Evolutionary conservation across 2,329 filamentous ascomycete species (phyloP), one percentile per base, ranked within the genome.

Genomic region (Penicillium sp.): DNA sequence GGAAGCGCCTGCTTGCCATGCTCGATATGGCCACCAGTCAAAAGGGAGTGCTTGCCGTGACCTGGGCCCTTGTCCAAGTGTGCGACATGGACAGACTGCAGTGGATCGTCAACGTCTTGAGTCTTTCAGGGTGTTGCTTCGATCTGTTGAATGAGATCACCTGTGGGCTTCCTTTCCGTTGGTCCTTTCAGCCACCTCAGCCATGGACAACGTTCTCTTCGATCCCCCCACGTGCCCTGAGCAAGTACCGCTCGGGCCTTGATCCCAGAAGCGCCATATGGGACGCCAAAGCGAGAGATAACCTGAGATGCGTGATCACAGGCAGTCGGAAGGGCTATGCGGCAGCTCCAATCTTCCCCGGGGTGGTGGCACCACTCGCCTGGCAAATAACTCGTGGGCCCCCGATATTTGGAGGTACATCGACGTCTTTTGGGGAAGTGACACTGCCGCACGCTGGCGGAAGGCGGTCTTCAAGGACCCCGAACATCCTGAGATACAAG

Each of bases 1-100:
- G 47, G 2, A 39, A 16, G 13, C 19, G 18, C n/a, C 4, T 50
- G 8, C 11, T 50, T 18, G 29, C 41, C 28, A 29, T 22, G 6
- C 36, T 50, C 29, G 40, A 31, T 18, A 28, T 35, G 14, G 33
- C 33, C 4, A 27, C 41, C 2, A 1, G 6, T 7, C 30, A 12
- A 3, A 12, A 46, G 12, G 9, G 11, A 16, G 31, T 54, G 8
- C 31, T 49, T 3, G 25, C 36, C 2, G 33, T 39, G 40, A 29
- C 52, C 9, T 54, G 52, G 52, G 52, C 52, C 4, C 14, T 50
- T n/a, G 2, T 54, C 3, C 52, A 54, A 12, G 5, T 54, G 5
- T 51, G 48, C 8, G 52, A 54, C 16, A 19, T 54, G n/a, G 12
- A 28, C 11, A 50, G 34, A 14, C 41, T 52, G 8, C 35, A 41